These are phyloP conservation scores for Zygosaccharomyces bailii DNA, from an alignment of 805 yeast species.

Conservation along the genomic window DNA sequence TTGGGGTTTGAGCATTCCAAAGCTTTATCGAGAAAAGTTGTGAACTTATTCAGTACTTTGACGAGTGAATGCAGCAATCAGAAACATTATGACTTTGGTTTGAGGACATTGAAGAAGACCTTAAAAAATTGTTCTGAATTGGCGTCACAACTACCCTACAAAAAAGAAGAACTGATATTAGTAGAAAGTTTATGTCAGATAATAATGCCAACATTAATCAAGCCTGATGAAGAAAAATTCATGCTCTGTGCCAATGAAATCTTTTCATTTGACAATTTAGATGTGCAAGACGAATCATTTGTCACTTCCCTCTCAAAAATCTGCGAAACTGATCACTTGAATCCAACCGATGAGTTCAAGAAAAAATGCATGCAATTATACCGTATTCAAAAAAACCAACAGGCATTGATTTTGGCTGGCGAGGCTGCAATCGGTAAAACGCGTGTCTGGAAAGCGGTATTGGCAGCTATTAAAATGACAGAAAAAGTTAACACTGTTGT, in stretches of 20 bases:
- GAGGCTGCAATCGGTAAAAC: constrained; percentile 74
- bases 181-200: constrained; percentile 56
- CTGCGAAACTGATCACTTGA: constrained; percentile 36
- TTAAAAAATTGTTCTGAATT: constrained; percentile 55
- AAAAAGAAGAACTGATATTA: constrained; percentile 34
- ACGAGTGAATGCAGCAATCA: constrained; percentile 46
- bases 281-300: constrained; percentile 25
- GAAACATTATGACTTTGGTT: constrained; percentile 84
- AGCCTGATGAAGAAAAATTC: constrained; percentile 48
- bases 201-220: constrained; percentile 63
- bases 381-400: constrained; percentile 59
- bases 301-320: constrained; percentile 19
- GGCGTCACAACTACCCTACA: constrained; percentile 28
- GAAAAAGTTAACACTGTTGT: constrained; percentile 39
- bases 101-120: constrained; percentile 72
- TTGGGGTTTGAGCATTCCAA: constrained; percentile 60
- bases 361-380: constrained; percentile 57
- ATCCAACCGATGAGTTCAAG: constrained; percentile 43
- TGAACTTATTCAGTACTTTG: constrained; percentile 52
- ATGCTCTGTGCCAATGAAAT: constrained; percentile 15
- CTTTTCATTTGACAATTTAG: constrained; percentile 16
- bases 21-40: constrained; percentile 46
- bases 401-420: constrained; percentile 83
- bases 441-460: constrained; percentile 45
- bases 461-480: constrained; percentile 41